Evolutionary conservation across 1,284 basidiomycete species (phyloP).

Genomic region (Marasmius tenuissimus): DNA sequence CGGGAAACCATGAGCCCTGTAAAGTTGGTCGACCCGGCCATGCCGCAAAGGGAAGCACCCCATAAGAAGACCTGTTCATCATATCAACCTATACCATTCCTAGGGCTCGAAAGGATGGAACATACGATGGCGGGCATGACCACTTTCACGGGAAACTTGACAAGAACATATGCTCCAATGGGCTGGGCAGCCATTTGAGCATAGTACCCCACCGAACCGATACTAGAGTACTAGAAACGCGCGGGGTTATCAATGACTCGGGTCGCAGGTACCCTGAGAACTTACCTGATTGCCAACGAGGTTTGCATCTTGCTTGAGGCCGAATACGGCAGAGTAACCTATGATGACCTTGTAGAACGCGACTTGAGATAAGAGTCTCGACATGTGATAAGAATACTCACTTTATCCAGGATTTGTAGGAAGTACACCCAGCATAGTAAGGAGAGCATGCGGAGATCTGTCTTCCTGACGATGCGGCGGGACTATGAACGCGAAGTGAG

Average conservation of each 20-base stretch:
- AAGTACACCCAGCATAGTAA: slow-evolving; percentile 1
- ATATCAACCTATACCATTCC: not conserved
- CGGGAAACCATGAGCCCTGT: not conserved
- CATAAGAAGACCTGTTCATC: slow-evolving; percentile 3
- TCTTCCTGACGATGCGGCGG: not conserved
- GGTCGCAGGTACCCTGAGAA: too few relatives aligned
- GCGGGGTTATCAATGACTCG: too few relatives aligned
- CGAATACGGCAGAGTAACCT: slow-evolving; percentile 1
- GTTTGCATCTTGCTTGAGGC: not conserved
- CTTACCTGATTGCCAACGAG: not conserved
- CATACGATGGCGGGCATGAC: slow-evolving; percentile 1
- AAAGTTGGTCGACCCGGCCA: not conserved
- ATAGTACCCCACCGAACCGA: not conserved
- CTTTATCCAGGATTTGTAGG: slow-evolving; percentile 2
- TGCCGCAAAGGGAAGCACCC: not conserved
- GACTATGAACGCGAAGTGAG: not conserved
- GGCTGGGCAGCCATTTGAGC: slow-evolving; percentile 2
- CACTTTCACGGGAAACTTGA: slow-evolving; percentile 2
- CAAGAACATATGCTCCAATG: slow-evolving; percentile 2
- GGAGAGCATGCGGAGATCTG: not conserved
- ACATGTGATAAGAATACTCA: not conserved
- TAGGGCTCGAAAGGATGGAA: not conserved
- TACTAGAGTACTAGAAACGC: not conserved
- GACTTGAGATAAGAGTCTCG: not conserved
- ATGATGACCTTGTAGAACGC: not conserved